A percentile compares a stretch with the other conserved stretches of the same genome.
Conservation (phyloP, 176 grass and related monocot species). For the Oryza glaberrima region DNA sequence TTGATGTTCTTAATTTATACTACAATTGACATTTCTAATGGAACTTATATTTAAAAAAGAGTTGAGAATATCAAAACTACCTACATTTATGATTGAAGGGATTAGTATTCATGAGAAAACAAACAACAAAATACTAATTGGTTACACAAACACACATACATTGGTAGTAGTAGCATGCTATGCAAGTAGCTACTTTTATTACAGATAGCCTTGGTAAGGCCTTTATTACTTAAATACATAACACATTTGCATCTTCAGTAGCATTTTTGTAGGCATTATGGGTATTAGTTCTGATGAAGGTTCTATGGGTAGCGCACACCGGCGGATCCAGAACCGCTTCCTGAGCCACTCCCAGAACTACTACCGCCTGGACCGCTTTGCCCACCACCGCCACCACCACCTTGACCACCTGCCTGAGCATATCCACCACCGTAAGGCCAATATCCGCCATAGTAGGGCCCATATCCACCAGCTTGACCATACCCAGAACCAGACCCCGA, state of each 20-base stretch:
- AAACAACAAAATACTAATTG: not conserved
- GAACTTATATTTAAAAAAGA: not conserved
- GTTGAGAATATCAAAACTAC: not conserved
- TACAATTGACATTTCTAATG: too few relatives aligned
- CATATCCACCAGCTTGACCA: not conserved
- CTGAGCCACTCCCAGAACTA: not conserved
- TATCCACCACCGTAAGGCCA: not conserved
- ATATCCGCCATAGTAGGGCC: not conserved
- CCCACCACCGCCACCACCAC: not conserved
- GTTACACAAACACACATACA: not conserved
- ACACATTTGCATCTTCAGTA: not conserved
- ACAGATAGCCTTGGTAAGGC: not conserved
- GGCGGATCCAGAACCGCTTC: not conserved
- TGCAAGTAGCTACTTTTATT: constrained; percentile 1
- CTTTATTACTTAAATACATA: not conserved
- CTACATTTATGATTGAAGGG: not conserved
- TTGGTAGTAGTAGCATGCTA: not conserved
- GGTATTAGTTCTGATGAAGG: not conserved
- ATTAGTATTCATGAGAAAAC: not conserved
- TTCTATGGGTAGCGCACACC: not conserved
- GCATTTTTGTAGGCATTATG: not conserved
- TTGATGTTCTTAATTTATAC: too few relatives aligned
- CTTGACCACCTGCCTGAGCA: not conserved
- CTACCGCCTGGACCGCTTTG: not conserved
- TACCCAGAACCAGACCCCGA: not conserved